Evolutionary conservation across 176 grass and related monocot genomes (phyloP), one percentile per base, ranked within the genome.

Genomic region (Zizania latifolia): DNA sequence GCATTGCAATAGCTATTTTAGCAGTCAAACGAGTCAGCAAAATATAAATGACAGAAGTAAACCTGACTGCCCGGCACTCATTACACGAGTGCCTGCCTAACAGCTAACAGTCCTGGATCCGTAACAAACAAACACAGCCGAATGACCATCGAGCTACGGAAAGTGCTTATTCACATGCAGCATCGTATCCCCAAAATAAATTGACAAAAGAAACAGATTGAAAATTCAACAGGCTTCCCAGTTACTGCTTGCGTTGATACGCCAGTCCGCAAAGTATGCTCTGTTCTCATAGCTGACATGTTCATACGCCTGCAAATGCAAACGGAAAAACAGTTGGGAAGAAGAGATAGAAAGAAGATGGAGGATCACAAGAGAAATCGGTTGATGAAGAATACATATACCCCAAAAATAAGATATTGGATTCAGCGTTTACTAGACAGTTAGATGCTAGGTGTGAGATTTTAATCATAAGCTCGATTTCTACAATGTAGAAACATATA

Each of bases 251-350:
- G 48, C 51, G 44, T 58, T 26, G 19, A 34, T 24, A 15, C 5
- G 17, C 12, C 53, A 16, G 4, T 58, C 40, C 35, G 4, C 22
- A 14, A 50, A 67, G 17, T 21, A 29, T 65, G 59, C 30, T 73
- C 30, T 58, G 41, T 32, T 58, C 27, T 28, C 41, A 72, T 34
- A 71, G 21, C 10, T 21, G 24, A 0, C 15, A 65, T 45, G 27
- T 35, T 12, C 26, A 57, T 85, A 13, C 17, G 10, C 68, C 59
- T 79, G 65, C 10, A 59, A 45, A 67, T 35, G 38, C 34, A 75
- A 22, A 22, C 7, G 4, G 9, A 23, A 44, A 60, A 70, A 44
- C 14, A 36, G 61, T n/a, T n/a, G n/a, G n/a, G n/a, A n/a, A 57
- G 26, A 8, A 0, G 10, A 24, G 50, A 58, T 19, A 58, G 62